Evolutionary conservation across 2,329 filamentous ascomycete genomes (phyloP).

Genomic region (Graphilbum ipis-grandicollis): DNA sequence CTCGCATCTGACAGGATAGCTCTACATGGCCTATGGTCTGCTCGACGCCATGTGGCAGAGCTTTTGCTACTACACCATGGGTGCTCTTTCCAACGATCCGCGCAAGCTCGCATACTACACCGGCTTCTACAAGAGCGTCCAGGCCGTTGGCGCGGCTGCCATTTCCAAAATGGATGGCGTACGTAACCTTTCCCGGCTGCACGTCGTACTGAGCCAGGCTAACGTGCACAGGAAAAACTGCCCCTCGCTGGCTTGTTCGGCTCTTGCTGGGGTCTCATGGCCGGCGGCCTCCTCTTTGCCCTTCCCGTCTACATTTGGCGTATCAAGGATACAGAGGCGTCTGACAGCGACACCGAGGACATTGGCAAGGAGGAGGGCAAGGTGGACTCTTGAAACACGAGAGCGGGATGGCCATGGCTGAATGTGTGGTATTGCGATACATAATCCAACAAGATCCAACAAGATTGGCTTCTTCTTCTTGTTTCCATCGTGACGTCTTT

Average conservation of each 20-base stretch:
- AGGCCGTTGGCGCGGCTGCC: constrained; percentile 4
- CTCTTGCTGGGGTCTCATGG: constrained; percentile 3
- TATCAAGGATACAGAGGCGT: constrained; percentile 3
- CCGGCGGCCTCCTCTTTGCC: constrained; percentile 4
- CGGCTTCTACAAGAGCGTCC: constrained; percentile 8
- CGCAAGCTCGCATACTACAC: constrained; percentile 5
- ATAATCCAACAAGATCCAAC: no score
- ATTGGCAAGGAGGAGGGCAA: no score
- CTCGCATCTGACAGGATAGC: no score
- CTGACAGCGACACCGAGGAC: neutral
- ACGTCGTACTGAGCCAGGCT: no score
- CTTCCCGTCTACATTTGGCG: constrained; percentile 6
- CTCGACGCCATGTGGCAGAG: constrained; percentile 15
- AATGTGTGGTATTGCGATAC: no score
- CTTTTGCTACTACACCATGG: constrained; percentile 16
- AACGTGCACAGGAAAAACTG: no score
- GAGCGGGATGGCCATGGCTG: no score
- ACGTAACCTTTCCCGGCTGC: no score
- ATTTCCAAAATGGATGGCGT: constrained; percentile 3
- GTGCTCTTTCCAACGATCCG: constrained; percentile 6
- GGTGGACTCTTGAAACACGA: no score
- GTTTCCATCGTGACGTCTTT: no score
- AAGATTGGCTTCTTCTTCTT: no score
- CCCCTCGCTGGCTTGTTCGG: constrained; percentile 5
- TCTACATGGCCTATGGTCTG: constrained; percentile 7